Percentiles rank a stretch among this genome's conserved stretches.
Evolutionary conservation across 257 asterid genomes (phyloP).

Genomic region (Marsdenia floribunda): DNA sequence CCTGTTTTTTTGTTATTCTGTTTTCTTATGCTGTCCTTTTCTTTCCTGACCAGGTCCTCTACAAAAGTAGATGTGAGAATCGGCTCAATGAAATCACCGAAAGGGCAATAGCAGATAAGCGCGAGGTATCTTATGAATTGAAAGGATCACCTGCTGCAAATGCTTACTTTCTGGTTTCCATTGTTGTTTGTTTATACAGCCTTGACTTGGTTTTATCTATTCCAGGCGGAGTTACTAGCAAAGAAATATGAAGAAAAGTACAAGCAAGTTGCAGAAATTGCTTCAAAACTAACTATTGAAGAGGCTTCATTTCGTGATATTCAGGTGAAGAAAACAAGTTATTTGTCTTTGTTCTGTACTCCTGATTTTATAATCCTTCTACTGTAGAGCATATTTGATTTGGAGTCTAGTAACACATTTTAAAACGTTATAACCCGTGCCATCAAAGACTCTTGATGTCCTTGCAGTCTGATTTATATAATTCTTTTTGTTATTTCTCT

Average conservation of each 20-base stretch:
- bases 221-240: conserved; percentile 78
- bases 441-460: not conserved
- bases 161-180: not conserved
- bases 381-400: not conserved
- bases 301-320: conserved; percentile 91
- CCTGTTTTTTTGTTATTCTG: conserved; percentile 4
- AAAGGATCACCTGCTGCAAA: conserved; percentile 3
- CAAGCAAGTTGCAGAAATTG: conserved; percentile 90
- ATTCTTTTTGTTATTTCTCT: not conserved
- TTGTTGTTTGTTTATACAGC: conserved; percentile 9
- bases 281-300: conserved; percentile 86
- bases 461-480: conserved; percentile 1
- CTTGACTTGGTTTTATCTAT: conserved; percentile 12
- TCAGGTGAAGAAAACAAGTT: conserved; percentile 45
- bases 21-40: conserved; percentile 14
- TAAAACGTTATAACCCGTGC: not conserved
- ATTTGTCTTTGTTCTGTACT: not conserved
- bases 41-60: conserved; percentile 56
- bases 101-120: conserved; percentile 90
- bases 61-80: conserved; percentile 97
- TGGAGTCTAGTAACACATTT: not conserved
- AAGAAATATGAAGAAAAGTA: conserved; percentile 95
- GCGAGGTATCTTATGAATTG: conserved; percentile 50
- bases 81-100: conserved; percentile 96
- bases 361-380: not conserved